Percentiles rank a stretch among this genome's conserved stretches.
Conservation (phyloP, 1,139 yeast genomes). For the Candida pseudoviswanathii region DNA sequence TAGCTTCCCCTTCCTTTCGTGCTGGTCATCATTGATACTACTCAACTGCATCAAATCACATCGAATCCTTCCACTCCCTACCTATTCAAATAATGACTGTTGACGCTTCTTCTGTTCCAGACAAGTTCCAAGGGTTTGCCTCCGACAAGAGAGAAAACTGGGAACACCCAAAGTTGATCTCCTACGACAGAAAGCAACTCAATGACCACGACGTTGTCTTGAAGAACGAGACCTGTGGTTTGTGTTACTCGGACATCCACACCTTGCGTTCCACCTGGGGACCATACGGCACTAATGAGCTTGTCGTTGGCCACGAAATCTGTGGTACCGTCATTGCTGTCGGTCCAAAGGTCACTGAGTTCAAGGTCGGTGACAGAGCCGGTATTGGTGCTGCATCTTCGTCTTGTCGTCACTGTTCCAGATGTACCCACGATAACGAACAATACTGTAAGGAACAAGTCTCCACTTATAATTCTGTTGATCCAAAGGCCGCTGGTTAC, state of each 20-base stretch:
- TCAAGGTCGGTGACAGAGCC: conserved; percentile 59
- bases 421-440: conserved; percentile 50
- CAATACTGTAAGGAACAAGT: conserved; percentile 49
- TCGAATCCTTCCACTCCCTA: neutral
- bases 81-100: conserved; percentile 13
- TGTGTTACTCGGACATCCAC: conserved; percentile 64
- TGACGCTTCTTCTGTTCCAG: conserved; percentile 24
- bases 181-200: conserved; percentile 41
- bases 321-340: conserved; percentile 54
- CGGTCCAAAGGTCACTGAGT: conserved; percentile 48
- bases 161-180: conserved; percentile 44
- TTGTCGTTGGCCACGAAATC: conserved; percentile 53
- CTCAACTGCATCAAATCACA: too few species aligned
- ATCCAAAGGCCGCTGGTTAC: conserved; percentile 34
- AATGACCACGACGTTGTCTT: conserved; percentile 46
- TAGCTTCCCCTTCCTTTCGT: neutral
- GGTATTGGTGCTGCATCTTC: conserved; percentile 61
- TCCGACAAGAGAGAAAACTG: conserved; percentile 40
- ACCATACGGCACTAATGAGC: conserved; percentile 30
- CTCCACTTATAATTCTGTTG: conserved; percentile 48
- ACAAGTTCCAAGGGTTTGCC: conserved; percentile 48
- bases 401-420: conserved; percentile 50
- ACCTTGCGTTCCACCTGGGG: conserved; percentile 48
- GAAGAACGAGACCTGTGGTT: conserved; percentile 53
- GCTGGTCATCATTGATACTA: too few species aligned